Evolutionary conservation across 2,329 filamentous ascomycete genomes (phyloP).

Genomic region (Colletotrichum filicis): DNA sequence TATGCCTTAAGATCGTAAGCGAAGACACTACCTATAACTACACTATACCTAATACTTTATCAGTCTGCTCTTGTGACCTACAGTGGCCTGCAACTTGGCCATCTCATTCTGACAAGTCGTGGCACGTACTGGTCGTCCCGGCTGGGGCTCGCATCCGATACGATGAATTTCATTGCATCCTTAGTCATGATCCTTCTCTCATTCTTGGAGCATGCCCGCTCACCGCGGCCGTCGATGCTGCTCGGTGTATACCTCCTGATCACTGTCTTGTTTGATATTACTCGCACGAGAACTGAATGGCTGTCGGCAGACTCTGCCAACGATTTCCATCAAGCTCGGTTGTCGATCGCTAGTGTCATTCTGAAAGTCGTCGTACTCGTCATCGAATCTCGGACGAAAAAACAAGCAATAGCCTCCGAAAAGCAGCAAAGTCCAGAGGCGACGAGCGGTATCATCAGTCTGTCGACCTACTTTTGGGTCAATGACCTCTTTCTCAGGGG

Average conservation of each 20-base stretch:
- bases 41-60: not conserved
- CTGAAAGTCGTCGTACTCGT: conserved; percentile 38
- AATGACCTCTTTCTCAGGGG: conserved; percentile 46
- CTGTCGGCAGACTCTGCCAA: conserved; percentile 4
- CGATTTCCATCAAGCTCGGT: not conserved
- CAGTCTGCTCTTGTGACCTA: conserved; percentile 8
- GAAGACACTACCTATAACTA: not conserved
- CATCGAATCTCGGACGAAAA: conserved; percentile 39
- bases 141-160: conserved; percentile 35
- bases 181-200: conserved; percentile 44
- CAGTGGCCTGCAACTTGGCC: not conserved
- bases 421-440: conserved; percentile 52
- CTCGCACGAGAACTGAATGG: conserved; percentile 8
- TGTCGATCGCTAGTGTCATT: conserved; percentile 35
- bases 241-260: conserved; percentile 11
- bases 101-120: not conserved
- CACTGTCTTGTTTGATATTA: conserved; percentile 3
- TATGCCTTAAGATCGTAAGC: conserved; percentile 36
- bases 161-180: conserved; percentile 42
- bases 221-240: conserved; percentile 39
- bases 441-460: conserved; percentile 44
- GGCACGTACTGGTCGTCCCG: conserved; percentile 16
- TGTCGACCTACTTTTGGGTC: conserved; percentile 48
- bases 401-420: not conserved
- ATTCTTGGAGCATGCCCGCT: conserved; percentile 42